Base-by-base conservation (phyloP, 495 filamentous ascomycete genomes). In the Daldinia grandis region DNA sequence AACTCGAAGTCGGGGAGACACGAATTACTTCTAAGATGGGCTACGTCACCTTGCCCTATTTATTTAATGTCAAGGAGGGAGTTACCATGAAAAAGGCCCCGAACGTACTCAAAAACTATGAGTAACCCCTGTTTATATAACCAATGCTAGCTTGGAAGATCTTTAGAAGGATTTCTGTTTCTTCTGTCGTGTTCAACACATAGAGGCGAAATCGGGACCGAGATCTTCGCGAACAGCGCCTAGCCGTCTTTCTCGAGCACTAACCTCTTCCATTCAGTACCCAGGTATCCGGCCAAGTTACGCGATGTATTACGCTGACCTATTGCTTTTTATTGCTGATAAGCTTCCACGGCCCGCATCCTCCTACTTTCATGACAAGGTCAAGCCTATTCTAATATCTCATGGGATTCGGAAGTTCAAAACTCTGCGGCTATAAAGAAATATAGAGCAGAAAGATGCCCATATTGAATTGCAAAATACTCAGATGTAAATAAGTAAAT, bases 221-320 rank as follows among this genome's bases (percentile, higher is more conserved):
- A 67, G 27, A 82, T 77, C 1, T 71, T 76, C 53, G 83, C 80
- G 77, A 94, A 95, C 4, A 95, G 83, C 5, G 88, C 92, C 3
- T 89, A 85, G 15, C 88, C 89, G 73, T 92, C 87, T 75, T 93
- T 93, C 76, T 95, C 92, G 63, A 94, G 89, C 66, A 88, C 91
- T 0, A 89, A 92, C 3, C 82, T 89, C 4, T 84, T 76, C 4
- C 73, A 75, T 2, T 76, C 72, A 4, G 82, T 81, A 5, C 74
- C 58, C 58, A 72, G 35, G 24, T 66, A 72, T 25, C 69, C 69
- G 4, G 53, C 15, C 58, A 42, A 54, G 12, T 21, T 49, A 35
- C 54, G 57, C 3, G 58, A 37, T 12, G 58, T 72, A 12, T 63
- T 63, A 7, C 69, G 63, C 54, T 67, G 51, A 3, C 69, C 69